phyloP scores from a whole-genome alignment of 306 rosid genomes.

The Lathyrus sativus region DNA sequence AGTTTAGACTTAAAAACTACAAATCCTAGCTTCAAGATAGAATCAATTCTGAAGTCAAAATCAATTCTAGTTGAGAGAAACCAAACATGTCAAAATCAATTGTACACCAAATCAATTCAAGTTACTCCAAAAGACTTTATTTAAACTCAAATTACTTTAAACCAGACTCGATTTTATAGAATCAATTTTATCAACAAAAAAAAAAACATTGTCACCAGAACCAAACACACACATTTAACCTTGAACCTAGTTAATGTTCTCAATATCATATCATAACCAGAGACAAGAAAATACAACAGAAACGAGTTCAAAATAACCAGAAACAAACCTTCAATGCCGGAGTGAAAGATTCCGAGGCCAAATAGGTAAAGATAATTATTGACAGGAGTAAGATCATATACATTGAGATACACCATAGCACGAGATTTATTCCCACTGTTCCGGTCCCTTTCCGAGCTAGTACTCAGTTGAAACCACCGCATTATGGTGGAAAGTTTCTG shows the following conservation, averaged over 20 bases:
- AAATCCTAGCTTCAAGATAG: no score
- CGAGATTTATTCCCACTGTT: constrained; percentile 35
- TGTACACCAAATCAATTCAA: no score
- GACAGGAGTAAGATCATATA: constrained; percentile 86
- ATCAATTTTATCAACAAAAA: no score
- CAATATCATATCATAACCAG: neutral
- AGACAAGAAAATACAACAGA: constrained; percentile 14
- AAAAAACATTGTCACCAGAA: no score
- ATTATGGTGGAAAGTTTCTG: constrained; percentile 36
- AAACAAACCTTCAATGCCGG: constrained; percentile 83
- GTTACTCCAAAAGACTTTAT: no score
- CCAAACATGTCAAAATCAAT: no score
- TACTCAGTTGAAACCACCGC: constrained; percentile 71
- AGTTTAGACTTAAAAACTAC: no score
- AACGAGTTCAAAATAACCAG: no score
- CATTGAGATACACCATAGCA: constrained; percentile 74
- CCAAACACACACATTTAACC: neutral
- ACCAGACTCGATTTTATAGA: no score
- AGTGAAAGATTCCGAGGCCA: constrained; percentile 87
- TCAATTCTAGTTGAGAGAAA: no score
- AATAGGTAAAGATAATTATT: constrained; percentile 80
- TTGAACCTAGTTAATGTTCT: constrained; percentile 4
- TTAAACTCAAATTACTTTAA: no score
- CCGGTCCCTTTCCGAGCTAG: constrained; percentile 54
- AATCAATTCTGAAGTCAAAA: no score